Evolutionary conservation across 1,139 yeast genomes (phyloP).

Genomic region (Yamadazyma buinensis): DNA sequence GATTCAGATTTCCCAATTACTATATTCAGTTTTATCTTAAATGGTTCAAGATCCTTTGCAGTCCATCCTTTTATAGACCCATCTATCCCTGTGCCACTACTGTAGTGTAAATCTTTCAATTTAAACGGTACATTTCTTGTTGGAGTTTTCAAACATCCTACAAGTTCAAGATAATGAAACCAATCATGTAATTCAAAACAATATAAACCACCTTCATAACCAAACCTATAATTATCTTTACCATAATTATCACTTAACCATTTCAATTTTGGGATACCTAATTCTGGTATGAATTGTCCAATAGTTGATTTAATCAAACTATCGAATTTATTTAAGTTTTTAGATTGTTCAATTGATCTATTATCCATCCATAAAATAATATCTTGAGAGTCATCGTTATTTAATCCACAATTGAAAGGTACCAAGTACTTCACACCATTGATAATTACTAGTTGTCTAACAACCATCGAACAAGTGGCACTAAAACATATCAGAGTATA

Average conservation of each 20-base stretch:
- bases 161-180: conserved; percentile 36
- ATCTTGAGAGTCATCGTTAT: conserved; percentile 25
- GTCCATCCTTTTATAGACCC: conserved; percentile 59
- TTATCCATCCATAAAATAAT: conserved; percentile 61
- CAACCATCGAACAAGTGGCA: conserved; percentile 57
- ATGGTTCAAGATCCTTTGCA: conserved; percentile 16
- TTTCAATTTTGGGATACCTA: conserved; percentile 52
- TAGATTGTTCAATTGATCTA: conserved; percentile 33
- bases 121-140: conserved; percentile 10
- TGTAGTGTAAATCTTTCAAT: conserved; percentile 8
- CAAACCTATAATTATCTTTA: conserved; percentile 9
- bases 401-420: conserved; percentile 22
- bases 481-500: conserved; percentile 27
- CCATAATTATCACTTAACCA: conserved; percentile 26
- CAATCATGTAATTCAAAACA: conserved; percentile 54
- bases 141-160: conserved; percentile 20
- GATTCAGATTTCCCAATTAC: conserved; percentile 16
- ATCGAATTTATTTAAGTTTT: conserved; percentile 22
- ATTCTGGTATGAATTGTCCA: conserved; percentile 49
- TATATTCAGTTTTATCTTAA: conserved; percentile 17
- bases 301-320: conserved; percentile 27
- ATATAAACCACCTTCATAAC: conserved; percentile 17
- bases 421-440: conserved; percentile 19
- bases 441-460: conserved; percentile 17
- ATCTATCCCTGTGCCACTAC: conserved; percentile 34